Percentiles rank a stretch among this genome's conserved stretches.
Conservation (phyloP, 1,284 basidiomycete genomes). For the Xerocomus minutiporus region DNA sequence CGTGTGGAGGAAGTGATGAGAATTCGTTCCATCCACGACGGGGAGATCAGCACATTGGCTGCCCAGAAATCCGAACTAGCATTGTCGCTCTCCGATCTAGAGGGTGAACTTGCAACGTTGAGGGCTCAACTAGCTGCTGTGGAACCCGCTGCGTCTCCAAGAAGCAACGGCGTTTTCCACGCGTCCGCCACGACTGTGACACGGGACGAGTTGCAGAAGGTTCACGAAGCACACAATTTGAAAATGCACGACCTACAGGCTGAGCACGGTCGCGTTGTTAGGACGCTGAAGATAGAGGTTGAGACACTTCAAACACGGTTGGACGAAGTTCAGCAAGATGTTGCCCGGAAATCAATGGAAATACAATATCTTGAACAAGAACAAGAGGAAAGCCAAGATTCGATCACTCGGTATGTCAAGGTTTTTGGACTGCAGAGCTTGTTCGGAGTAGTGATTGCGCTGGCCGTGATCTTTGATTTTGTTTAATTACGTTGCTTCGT, state of each 20-base stretch:
- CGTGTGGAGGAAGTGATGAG: conserved; percentile 67
- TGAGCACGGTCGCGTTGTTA: conserved; percentile 61
- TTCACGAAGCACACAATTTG: conserved; percentile 77
- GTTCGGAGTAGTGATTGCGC: conserved; percentile 47
- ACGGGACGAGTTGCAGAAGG: conserved; percentile 66
- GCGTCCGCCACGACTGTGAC: conserved; percentile 51
- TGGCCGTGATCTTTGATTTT: conserved; percentile 54
- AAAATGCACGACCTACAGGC: conserved; percentile 75
- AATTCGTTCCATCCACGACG: conserved; percentile 54
- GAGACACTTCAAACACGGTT: conserved; percentile 52
- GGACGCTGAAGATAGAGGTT: conserved; percentile 56
- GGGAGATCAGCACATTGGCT: conserved; percentile 50
- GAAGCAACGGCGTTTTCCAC: conserved; percentile 49
- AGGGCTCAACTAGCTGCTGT: conserved; percentile 51
- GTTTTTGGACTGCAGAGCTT: conserved; percentile 58
- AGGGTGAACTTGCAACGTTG: conserved; percentile 67
- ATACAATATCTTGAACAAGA: conserved; percentile 73
- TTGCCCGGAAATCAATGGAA: conserved; percentile 71
- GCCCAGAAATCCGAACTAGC: conserved; percentile 57
- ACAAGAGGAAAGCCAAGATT: conserved; percentile 67
- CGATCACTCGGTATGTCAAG: conserved; percentile 71
- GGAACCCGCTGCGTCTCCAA: conserved; percentile 44
- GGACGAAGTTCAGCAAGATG: conserved; percentile 55
- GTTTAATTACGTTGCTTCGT: conserved; percentile 34
- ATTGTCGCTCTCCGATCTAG: conserved; percentile 61